Conservation (phyloP, 2,329 filamentous ascomycete species). For the Botrytis galanthina region DNA sequence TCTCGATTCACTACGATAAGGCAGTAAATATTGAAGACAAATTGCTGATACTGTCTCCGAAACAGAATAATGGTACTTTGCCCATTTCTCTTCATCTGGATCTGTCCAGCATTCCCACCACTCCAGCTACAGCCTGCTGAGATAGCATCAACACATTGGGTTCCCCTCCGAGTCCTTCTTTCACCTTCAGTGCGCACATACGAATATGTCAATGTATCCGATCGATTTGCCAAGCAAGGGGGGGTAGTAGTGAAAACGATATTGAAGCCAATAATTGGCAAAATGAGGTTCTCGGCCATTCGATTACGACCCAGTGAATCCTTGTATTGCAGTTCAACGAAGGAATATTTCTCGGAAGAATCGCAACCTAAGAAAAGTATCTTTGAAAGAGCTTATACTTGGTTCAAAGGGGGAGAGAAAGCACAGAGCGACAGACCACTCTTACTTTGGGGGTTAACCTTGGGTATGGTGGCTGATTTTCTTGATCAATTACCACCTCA, state of each 20-base stretch:
- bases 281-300: conserved; percentile 67
- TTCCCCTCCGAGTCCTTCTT: conserved; percentile 61
- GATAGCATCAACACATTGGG: conserved; percentile 68
- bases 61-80: conserved; percentile 65
- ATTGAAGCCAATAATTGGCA: conserved; percentile 56
- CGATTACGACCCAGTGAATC: conserved; percentile 60
- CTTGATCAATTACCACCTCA: conserved; percentile 65
- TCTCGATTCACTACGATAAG: neutral
- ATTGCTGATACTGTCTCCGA: neutral
- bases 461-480: conserved; percentile 66
- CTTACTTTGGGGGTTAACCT: conserved; percentile 65
- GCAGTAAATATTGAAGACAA: neutral
- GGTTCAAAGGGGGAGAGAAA: conserved; percentile 38
- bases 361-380: conserved; percentile 9
- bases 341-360: conserved; percentile 45
- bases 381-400: conserved; percentile 30
- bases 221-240: conserved; percentile 56
- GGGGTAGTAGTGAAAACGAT: conserved; percentile 54
- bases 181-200: conserved; percentile 58
- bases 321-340: conserved; percentile 53
- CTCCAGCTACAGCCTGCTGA: conserved; percentile 65
- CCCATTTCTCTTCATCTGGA: conserved; percentile 65
- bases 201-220: conserved; percentile 62
- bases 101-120: conserved; percentile 52
- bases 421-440: conserved; percentile 45